phyloP scores from a whole-genome alignment of 768 basidiomycete species.

The Cyclocybe cylindracea region DNA sequence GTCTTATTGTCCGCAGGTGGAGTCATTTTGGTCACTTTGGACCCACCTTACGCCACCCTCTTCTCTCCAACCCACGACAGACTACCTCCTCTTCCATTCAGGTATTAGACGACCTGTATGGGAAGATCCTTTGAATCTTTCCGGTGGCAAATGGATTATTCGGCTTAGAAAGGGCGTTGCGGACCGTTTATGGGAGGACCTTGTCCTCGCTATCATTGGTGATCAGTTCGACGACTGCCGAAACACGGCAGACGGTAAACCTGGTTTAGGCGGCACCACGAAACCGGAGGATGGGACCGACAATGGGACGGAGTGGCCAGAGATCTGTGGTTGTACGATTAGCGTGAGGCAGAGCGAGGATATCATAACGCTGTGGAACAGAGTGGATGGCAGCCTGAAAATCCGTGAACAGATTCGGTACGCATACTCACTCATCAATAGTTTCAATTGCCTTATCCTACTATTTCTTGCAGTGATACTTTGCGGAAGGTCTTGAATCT shows the following conservation, averaged over 20 bases:
- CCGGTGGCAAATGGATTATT: slow-evolving; percentile 95
- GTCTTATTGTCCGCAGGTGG: slow-evolving; percentile 54
- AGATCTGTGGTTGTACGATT: slow-evolving; percentile 94
- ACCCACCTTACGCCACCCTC: slow-evolving; percentile 90
- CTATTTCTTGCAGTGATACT: slow-evolving; percentile 59
- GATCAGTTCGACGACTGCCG: slow-evolving; percentile 84
- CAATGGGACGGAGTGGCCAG: slow-evolving; percentile 57
- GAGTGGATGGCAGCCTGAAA: slow-evolving; percentile 73
- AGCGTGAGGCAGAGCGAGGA: slow-evolving; percentile 93
- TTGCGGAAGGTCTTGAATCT: slow-evolving; percentile 77
- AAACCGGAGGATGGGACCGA: slow-evolving; percentile 43
- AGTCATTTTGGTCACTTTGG: slow-evolving; percentile 95
- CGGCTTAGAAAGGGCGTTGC: slow-evolving; percentile 89
- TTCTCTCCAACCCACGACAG: slow-evolving; percentile 83
- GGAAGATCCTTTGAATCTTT: slow-evolving; percentile 89
- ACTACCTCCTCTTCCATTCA: slow-evolving; percentile 90
- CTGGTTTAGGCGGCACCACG: slow-evolving; percentile 27
- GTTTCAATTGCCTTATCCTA: neutral
- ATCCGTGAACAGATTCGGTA: slow-evolving; percentile 83
- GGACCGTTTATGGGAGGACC: slow-evolving; percentile 90
- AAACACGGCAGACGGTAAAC: slow-evolving; percentile 18
- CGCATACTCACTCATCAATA: slow-evolving; percentile 25
- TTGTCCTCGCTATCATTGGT: slow-evolving; percentile 84
- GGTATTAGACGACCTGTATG: slow-evolving; percentile 88
- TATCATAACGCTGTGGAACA: slow-evolving; percentile 92